Base-by-base conservation (phyloP, 2,329 filamentous ascomycete genomes). In the Falciphora oryzae region DNA sequence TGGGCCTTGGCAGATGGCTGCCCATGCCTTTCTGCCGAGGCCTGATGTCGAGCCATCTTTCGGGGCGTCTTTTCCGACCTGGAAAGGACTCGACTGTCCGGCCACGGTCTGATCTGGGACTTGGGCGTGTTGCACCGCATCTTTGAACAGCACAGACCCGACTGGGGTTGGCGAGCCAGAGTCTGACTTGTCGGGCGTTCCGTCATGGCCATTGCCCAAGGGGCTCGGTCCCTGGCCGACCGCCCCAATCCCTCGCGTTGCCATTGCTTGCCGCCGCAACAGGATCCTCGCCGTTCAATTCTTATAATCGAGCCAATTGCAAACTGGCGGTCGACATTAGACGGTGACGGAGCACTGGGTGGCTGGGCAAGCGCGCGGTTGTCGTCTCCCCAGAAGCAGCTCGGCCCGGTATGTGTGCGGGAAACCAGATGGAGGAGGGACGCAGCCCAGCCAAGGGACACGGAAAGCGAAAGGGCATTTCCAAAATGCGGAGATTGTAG, bases 1-100 rank as follows among this genome's bases (percentile, higher is more conserved):
- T 0, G 90, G 90, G 50, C 59, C 59, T 27, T 32, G 50, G 28
- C n/a, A 53, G 6, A 61, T 8, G 27, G 38, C 59, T 18, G 28
- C n/a, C 59, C 59, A 61, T 31, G 29, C 44, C 18, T 50, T 14
- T 29, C 35, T 14, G 11, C 11, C 3, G n/a, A 61, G 10, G 16
- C 28, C 31, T 2, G 59, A n/a, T 1, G 59, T 29, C 38, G 25
- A 29, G 13, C 16, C 16, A 50, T 50, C 44, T 18, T n/a, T n/a
- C 44, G 44, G 16, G 16, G 16, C 44, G 22, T 50, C 44, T 18
- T 10, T 10, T 7, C 16, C 16, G 44, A 2, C 4, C 44, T 22
- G 4, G 16, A n/a, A 22, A 8, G 16, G 4, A n/a, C 18, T 14
- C 18, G 44, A 11, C 10, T 11, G 8, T 35, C 10, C 32, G 32